A percentile compares a stretch with the other conserved stretches of the same genome.
Evolutionary conservation across 31 red algal genomes (phyloP).

Genomic region (Asparagopsis taxiformis): DNA sequence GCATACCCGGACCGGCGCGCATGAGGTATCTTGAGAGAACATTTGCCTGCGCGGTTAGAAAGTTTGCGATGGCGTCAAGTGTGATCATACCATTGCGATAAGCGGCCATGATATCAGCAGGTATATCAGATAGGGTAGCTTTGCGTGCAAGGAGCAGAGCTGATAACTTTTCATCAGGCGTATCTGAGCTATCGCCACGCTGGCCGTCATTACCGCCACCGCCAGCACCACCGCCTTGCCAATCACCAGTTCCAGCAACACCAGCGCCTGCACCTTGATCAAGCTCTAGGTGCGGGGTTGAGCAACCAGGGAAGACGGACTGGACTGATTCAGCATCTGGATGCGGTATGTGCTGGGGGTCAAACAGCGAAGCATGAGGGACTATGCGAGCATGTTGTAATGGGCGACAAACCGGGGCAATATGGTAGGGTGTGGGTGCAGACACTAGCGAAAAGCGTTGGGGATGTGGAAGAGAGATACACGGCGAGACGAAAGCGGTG

Average conservation of each 20-base stretch:
- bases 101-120: constrained; percentile 66
- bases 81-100: constrained; percentile 55
- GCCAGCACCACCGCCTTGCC: constrained; percentile 46
- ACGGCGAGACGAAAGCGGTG: too few relatives aligned
- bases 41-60: constrained; percentile 62
- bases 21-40: constrained; percentile 69
- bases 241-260: constrained; percentile 25
- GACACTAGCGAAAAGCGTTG: too few relatives aligned
- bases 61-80: constrained; percentile 69
- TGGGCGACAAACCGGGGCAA: too few relatives aligned
- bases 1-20: constrained; percentile 64
- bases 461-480: too few relatives aligned
- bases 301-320: too few relatives aligned
- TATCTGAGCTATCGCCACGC: constrained; percentile 1
- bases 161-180: constrained; percentile 21
- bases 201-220: constrained; percentile 31
- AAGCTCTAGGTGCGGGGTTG: constrained; percentile 7
- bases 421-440: too few relatives aligned
- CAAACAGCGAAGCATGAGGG: too few relatives aligned
- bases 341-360: too few relatives aligned
- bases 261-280: constrained; percentile 31
- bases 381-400: too few relatives aligned
- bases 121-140: constrained; percentile 60
- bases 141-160: constrained; percentile 36
- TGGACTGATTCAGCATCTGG: too few relatives aligned